A percentile compares a stretch with the other conserved stretches of the same genome.
Evolutionary conservation across 495 filamentous ascomycete species (phyloP).

Genomic region (Chaetomium fimeti): DNA sequence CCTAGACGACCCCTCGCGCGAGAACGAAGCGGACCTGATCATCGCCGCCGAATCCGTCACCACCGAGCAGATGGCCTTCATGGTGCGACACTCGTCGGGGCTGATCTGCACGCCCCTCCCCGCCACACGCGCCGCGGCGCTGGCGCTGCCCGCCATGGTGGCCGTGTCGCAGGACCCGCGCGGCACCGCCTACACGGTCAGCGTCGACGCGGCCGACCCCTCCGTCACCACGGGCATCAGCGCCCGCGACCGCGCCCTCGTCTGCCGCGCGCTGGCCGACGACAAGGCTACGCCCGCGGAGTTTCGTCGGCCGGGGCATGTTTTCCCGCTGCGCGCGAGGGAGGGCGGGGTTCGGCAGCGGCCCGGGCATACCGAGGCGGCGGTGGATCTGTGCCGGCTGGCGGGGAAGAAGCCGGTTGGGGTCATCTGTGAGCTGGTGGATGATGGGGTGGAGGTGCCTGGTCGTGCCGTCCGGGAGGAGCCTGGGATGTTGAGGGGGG

Average conservation of each 20-base stretch:
- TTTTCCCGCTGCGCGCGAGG: conserved; percentile 79
- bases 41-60: conserved; percentile 87
- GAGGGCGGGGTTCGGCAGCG: conserved; percentile 77
- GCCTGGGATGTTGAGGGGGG: conserved; percentile 87
- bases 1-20: conserved; percentile 82
- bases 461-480: conserved; percentile 57
- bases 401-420: conserved; percentile 71
- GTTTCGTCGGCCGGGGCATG: conserved; percentile 85
- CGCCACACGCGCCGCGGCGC: conserved; percentile 60
- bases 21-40: conserved; percentile 98
- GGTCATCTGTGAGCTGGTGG: conserved; percentile 85
- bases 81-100: conserved; percentile 87
- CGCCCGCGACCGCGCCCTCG: conserved; percentile 81
- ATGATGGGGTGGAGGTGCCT: conserved; percentile 65
- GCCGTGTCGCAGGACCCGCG: conserved; percentile 76
- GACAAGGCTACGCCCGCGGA: conserved; percentile 52
- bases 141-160: conserved; percentile 89
- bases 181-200: conserved; percentile 86
- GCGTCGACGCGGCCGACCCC: conserved; percentile 71
- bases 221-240: conserved; percentile 85
- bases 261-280: conserved; percentile 75
- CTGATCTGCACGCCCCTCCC: conserved; percentile 84
- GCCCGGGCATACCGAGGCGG: conserved; percentile 88
- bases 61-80: conserved; percentile 87
- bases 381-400: conserved; percentile 79